A percentile compares a stretch with the other conserved stretches of the same genome.
Conservation (phyloP, 139 green algal species). For the Dunaliella sp. region DNA sequence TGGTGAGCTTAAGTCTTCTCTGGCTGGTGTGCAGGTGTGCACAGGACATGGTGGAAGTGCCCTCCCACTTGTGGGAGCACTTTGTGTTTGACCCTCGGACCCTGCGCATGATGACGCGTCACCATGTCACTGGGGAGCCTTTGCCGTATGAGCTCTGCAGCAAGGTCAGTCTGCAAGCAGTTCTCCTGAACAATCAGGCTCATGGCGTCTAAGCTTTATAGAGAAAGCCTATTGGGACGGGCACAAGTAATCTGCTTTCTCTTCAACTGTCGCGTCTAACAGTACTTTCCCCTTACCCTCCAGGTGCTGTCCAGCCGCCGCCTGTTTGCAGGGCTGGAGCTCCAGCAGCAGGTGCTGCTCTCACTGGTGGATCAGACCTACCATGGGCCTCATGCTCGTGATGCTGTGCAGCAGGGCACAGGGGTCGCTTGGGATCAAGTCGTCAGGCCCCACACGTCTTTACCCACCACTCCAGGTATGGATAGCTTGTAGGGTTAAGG, state of each 20-base stretch:
- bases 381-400: constrained; percentile 13
- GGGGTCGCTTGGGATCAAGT: constrained; percentile 23
- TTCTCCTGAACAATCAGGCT: too few species aligned
- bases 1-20: too few species aligned
- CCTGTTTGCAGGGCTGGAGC: constrained; percentile 58
- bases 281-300: not conserved
- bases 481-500: too few species aligned
- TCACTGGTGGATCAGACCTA: constrained; percentile 48
- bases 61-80: constrained; percentile 83
- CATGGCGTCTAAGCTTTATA: too few species aligned
- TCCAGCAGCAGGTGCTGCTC: constrained; percentile 66
- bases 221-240: too few species aligned
- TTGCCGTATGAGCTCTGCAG: constrained; percentile 6
- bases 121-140: constrained; percentile 13
- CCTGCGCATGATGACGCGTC: constrained; percentile 37
- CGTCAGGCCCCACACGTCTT: not conserved
- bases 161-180: not conserved
- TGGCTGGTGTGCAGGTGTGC: too few species aligned
- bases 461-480: not conserved
- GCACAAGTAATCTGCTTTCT: too few species aligned
- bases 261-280: too few species aligned
- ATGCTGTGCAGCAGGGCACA: constrained; percentile 29
- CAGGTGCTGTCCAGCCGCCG: constrained; percentile 9
- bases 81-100: constrained; percentile 56
- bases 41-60: constrained; percentile 86